Percentiles rank a stretch among this genome's conserved stretches.
phyloP scores from a whole-genome alignment of 176 grass and related monocot species.

The Ampelocalamus luodianensis region DNA sequence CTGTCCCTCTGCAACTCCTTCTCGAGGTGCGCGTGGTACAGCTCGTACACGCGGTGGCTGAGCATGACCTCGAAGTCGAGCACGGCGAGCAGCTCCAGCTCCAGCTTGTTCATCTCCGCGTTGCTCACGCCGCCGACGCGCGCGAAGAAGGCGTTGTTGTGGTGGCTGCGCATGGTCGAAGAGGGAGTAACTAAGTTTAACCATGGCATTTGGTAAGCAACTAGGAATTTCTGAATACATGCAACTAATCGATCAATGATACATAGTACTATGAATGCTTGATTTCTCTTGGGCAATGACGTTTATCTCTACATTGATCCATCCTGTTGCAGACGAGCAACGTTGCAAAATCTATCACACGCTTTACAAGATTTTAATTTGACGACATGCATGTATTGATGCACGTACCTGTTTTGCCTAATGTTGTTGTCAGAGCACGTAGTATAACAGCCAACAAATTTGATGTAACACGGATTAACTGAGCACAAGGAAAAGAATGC shows the following conservation, averaged over 20 bases:
- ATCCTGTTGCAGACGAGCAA: neutral
- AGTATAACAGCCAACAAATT: neutral
- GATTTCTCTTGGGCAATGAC: neutral
- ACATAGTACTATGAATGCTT: neutral
- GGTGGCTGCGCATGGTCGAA: slow-evolving; percentile 57
- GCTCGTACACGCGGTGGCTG: slow-evolving; percentile 53
- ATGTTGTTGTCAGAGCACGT: slow-evolving; percentile 13
- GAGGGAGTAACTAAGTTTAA: neutral
- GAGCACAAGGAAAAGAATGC: neutral
- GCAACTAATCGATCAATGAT: neutral
- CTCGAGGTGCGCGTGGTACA: slow-evolving; percentile 70
- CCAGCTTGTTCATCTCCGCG: slow-evolving; percentile 83
- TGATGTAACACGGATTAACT: slow-evolving; percentile 18
- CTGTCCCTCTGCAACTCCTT: slow-evolving; percentile 42
- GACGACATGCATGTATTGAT: neutral
- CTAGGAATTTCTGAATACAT: neutral
- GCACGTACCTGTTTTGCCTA: neutral
- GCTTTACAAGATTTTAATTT: neutral
- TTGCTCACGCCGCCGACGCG: slow-evolving; percentile 89
- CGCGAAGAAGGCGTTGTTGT: slow-evolving; percentile 96
- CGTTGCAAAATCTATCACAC: neutral
- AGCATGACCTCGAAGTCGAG: slow-evolving; percentile 72
- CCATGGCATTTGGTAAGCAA: neutral
- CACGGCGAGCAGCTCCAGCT: slow-evolving; percentile 79
- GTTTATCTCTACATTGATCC: neutral